phyloP scores from a whole-genome alignment of 805 yeast genomes.

The Wickerhamiella azyma region DNA sequence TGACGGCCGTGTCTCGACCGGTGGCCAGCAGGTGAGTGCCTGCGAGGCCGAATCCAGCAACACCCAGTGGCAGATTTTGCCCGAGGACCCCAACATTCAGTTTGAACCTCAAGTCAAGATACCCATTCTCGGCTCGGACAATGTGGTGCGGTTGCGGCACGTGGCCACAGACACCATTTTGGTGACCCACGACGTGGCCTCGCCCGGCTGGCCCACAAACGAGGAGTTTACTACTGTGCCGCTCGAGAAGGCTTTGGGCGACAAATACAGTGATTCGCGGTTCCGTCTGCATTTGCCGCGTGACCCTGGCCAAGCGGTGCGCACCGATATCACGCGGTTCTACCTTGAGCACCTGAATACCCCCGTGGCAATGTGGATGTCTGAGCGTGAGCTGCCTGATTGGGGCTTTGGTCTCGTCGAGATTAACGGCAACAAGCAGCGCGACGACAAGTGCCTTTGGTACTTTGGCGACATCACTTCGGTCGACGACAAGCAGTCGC shows the following conservation, averaged over 20 bases:
- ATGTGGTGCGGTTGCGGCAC: constrained; percentile 59
- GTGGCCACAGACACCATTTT: constrained; percentile 55
- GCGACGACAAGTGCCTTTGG: constrained; percentile 67
- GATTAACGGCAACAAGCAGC: constrained; percentile 84
- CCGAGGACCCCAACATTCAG: constrained; percentile 12
- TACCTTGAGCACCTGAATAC: constrained; percentile 54
- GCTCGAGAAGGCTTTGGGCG: constrained; percentile 53
- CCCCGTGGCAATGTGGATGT: constrained; percentile 75
- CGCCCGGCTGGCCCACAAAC: constrained; percentile 51
- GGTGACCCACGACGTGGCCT: constrained; percentile 70
- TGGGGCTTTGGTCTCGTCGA: constrained; percentile 96
- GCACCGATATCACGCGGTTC: constrained; percentile 69
- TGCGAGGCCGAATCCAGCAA: constrained; percentile 81
- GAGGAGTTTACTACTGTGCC: constrained; percentile 89
- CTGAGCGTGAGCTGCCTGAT: constrained; percentile 70
- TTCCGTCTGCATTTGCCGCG: constrained; percentile 36
- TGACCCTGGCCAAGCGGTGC: constrained; percentile 26
- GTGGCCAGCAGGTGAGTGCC: constrained; percentile 88
- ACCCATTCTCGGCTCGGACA: constrained; percentile 39
- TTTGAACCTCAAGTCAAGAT: constrained; percentile 23
- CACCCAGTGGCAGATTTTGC: constrained; percentile 49
- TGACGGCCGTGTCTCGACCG: constrained; percentile 89
- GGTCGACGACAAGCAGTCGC: constrained; percentile 50
- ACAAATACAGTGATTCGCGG: constrained; percentile 69
- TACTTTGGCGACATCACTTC: constrained; percentile 52